phyloP scores from a whole-genome alignment of 768 basidiomycete species.

The Lactarius hatsudake region DNA sequence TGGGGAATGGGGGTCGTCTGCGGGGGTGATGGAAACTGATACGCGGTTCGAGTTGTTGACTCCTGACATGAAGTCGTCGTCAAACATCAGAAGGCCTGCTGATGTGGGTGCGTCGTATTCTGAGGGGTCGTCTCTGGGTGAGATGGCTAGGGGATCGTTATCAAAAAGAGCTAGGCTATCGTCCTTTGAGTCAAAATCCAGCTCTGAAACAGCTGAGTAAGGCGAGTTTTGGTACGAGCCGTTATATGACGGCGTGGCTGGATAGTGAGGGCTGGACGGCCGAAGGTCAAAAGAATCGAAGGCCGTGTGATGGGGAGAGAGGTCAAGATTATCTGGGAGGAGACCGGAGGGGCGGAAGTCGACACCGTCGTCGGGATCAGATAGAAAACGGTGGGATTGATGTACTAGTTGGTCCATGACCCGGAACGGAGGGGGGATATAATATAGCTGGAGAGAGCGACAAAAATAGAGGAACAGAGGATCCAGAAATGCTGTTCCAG shows the following conservation, averaged over 20 bases:
- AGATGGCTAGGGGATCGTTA: slow-evolving; percentile 39
- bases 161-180: slow-evolving; percentile 49
- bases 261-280: slow-evolving; percentile 41
- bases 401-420: slow-evolving; percentile 19
- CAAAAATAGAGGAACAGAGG: neutral
- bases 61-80: slow-evolving; percentile 49
- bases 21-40: slow-evolving; percentile 39
- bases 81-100: slow-evolving; percentile 27
- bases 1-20: slow-evolving; percentile 36
- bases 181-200: slow-evolving; percentile 37
- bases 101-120: slow-evolving; percentile 61
- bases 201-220: slow-evolving; percentile 67
- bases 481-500: slow-evolving; percentile 20
- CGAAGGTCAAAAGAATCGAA: slow-evolving; percentile 35
- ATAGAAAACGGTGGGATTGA: slow-evolving; percentile 22
- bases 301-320: slow-evolving; percentile 36
- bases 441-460: slow-evolving; percentile 12
- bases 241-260: slow-evolving; percentile 56
- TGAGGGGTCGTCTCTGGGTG: slow-evolving; percentile 49
- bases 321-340: slow-evolving; percentile 28
- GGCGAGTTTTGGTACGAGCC: slow-evolving; percentile 71
- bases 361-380: slow-evolving; percentile 23
- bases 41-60: slow-evolving; percentile 47
- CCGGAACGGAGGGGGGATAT: neutral
- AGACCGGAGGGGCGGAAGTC: slow-evolving; percentile 20